Conservation (phyloP, 495 filamentous ascomycete genomes). For the Tuber magnatum region DNA sequence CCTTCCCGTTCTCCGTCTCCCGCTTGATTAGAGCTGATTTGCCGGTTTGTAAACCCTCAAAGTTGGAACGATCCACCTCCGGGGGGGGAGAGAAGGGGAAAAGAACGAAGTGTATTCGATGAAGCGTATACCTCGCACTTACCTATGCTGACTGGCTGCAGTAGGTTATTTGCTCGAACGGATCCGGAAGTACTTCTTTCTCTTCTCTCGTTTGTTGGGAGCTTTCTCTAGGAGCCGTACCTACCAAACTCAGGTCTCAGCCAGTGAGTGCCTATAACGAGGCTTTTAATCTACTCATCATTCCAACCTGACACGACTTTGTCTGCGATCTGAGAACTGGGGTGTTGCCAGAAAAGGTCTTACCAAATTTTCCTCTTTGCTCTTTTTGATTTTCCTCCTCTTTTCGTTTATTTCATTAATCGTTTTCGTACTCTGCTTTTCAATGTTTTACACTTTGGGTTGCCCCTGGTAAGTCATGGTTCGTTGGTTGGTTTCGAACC, state of each 20-base stretch:
- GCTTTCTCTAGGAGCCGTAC: conserved; percentile 23
- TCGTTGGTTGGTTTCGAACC: conserved; percentile 28
- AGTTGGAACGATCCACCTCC: conserved; percentile 22
- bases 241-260: conserved; percentile 31
- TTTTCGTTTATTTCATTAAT: conserved; percentile 23
- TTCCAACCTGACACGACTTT: conserved; percentile 28
- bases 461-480: conserved; percentile 27
- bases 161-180: conserved; percentile 25
- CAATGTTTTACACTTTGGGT: conserved; percentile 17
- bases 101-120: conserved; percentile 30
- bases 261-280: conserved; percentile 32
- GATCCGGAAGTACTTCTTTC: conserved; percentile 26
- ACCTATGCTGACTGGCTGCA: conserved; percentile 31
- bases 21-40: conserved; percentile 20
- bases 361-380: conserved; percentile 29
- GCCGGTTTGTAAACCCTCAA: conserved; percentile 18
- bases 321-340: conserved; percentile 29
- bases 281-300: conserved; percentile 23
- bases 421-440: conserved; percentile 19
- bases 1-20: conserved; percentile 13
- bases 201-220: conserved; percentile 30
- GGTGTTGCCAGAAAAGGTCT: conserved; percentile 34
- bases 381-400: conserved; percentile 12
- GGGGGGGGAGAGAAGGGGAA: conserved; percentile 23
- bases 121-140: conserved; percentile 28